Conservation (phyloP, 306 rosid species). For the Acacia confusa region DNA sequence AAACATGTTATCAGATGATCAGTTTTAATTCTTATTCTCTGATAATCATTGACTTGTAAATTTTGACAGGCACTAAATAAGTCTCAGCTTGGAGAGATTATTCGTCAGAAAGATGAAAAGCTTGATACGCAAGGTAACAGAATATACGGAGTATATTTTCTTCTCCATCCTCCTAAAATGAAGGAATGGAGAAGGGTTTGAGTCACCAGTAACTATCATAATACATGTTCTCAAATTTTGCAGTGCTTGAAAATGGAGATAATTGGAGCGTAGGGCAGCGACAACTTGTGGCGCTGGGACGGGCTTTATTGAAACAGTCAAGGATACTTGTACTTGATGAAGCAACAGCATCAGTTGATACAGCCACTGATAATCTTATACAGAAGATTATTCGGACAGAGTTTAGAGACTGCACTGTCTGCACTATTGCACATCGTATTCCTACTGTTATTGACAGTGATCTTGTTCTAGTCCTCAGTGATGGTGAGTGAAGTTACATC, state of each 20-base stretch:
- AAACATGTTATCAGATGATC: background rate
- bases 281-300: conserved; percentile 91
- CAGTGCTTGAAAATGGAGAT: conserved; percentile 99
- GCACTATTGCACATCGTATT: conserved; percentile 96
- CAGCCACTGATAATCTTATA: conserved; percentile 89
- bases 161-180: background rate
- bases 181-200: background rate
- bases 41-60: conserved; percentile 19
- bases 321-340: conserved; percentile 94
- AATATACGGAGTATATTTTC: background rate
- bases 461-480: conserved; percentile 90
- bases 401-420: conserved; percentile 88
- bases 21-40: conserved; percentile 1
- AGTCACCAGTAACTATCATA: conserved; percentile 23
- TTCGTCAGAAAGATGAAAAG: conserved; percentile 73
- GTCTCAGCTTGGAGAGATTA: conserved; percentile 83
- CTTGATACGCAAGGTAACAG: conserved; percentile 82
- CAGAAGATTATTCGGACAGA: conserved; percentile 89
- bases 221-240: conserved; percentile 23
- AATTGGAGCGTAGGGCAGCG: conserved; percentile 99
- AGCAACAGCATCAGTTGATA: conserved; percentile 97
- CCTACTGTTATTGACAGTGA: conserved; percentile 98
- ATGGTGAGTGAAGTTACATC: conserved; percentile 54
- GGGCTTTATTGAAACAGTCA: conserved; percentile 93
- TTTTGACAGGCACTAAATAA: conserved; percentile 78